Conservation (phyloP, 2,329 filamentous ascomycete genomes). For the Dichotomopilus funicola region DNA sequence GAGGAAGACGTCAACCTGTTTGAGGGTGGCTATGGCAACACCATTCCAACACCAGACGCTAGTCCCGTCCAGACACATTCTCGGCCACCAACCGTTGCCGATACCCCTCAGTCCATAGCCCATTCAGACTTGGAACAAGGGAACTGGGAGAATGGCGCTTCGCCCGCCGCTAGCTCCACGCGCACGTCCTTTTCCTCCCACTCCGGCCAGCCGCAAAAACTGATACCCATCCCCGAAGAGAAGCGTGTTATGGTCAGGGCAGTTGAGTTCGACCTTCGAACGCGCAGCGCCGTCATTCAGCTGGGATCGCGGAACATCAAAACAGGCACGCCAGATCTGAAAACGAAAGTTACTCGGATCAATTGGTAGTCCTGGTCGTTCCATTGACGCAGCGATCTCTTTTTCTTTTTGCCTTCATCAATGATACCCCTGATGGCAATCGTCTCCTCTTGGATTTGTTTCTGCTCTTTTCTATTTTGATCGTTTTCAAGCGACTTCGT, state of each 20-base stretch:
- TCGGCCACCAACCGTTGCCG: constrained; percentile 23
- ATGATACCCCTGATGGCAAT: neutral
- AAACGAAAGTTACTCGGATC: constrained; percentile 41
- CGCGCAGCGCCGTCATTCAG: constrained; percentile 42
- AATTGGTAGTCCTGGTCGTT: constrained; percentile 32
- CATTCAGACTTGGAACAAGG: constrained; percentile 12
- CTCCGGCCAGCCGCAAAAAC: constrained; percentile 17
- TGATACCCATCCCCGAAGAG: constrained; percentile 48
- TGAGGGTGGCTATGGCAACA: constrained; percentile 28
- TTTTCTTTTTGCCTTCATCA: neutral
- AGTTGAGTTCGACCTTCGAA: constrained; percentile 51
- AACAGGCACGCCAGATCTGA: constrained; percentile 40
- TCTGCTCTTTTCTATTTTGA: neutral
- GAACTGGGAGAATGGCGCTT: neutral
- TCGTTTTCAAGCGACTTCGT: neutral
- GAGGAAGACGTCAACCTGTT: constrained; percentile 31
- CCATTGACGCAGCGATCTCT: neutral
- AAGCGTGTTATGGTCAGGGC: constrained; percentile 50
- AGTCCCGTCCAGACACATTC: constrained; percentile 20
- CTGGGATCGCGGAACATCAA: constrained; percentile 50
- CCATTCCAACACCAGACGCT: constrained; percentile 25
- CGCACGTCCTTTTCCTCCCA: neutral
- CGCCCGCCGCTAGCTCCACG: neutral
- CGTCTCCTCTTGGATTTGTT: neutral
- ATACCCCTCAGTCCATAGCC: constrained; percentile 25